A percentile compares a stretch with the other conserved stretches of the same genome.
phyloP scores from a whole-genome alignment of 2,329 filamentous ascomycete species.

The Phaeoacremonium minimum region DNA sequence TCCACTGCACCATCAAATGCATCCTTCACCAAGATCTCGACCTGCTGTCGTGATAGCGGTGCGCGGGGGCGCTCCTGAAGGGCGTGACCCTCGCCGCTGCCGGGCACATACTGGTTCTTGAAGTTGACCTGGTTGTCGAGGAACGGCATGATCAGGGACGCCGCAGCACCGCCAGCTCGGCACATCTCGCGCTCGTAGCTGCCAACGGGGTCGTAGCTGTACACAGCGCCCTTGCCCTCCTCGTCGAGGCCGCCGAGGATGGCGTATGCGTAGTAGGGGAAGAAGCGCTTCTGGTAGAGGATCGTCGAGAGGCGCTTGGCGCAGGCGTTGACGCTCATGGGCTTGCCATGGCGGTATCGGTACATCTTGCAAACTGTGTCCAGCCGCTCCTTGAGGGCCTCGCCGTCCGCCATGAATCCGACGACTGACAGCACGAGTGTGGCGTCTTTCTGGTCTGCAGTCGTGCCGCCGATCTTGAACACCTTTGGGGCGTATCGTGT shows the following conservation, averaged over 20 bases:
- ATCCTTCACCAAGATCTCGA: constrained; percentile 88
- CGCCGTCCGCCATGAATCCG: constrained; percentile 91
- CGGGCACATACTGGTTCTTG: constrained; percentile 96
- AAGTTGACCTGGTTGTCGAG: constrained; percentile 99
- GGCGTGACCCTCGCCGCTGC: constrained; percentile 77
- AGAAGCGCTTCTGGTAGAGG: constrained; percentile 96
- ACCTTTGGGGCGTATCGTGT: constrained; percentile 92
- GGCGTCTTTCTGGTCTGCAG: constrained; percentile 77
- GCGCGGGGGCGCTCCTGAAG: constrained; percentile 67
- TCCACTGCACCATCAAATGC: constrained; percentile 97
- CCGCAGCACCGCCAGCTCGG: constrained; percentile 85
- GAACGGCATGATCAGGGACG: constrained; percentile 97
- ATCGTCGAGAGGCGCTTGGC: constrained; percentile 94
- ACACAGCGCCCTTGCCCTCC: constrained; percentile 88
- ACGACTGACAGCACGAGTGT: constrained; percentile 90
- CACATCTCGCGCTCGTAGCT: constrained; percentile 98
- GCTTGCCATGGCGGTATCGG: constrained; percentile 95
- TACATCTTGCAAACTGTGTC: constrained; percentile 98
- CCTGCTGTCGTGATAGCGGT: constrained; percentile 67
- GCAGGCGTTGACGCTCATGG: constrained; percentile 90
- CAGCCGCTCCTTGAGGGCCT: constrained; percentile 88
- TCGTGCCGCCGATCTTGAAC: constrained; percentile 93
- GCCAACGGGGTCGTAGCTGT: constrained; percentile 96
- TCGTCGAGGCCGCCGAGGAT: constrained; percentile 94
- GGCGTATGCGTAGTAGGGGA: constrained; percentile 95